Conservation (phyloP, 2,329 filamentous ascomycete species). For the Coniochaeta prunicola region DNA sequence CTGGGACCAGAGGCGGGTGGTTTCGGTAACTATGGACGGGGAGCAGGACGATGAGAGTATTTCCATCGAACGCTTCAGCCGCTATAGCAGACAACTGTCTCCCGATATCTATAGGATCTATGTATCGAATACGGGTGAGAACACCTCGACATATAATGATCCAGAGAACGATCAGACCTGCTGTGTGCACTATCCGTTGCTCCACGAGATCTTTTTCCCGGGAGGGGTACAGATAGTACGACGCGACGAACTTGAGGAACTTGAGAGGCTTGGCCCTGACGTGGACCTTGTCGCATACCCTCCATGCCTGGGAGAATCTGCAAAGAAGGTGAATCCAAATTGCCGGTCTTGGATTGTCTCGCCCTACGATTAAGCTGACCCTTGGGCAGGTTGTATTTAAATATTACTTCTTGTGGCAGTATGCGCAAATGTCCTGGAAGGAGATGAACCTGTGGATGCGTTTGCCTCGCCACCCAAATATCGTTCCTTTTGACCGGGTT, state of each 20-base stretch:
- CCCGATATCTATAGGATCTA: neutral
- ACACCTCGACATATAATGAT: neutral
- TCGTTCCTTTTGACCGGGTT: conserved; percentile 17
- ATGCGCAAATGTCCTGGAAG: conserved; percentile 15
- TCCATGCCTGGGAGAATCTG: neutral
- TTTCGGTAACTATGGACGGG: neutral
- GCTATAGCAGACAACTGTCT: too few relatives aligned
- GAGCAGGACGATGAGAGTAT: neutral
- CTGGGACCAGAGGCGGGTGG: neutral
- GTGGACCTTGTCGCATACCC: neutral
- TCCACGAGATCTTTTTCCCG: neutral
- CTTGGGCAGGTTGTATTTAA: neutral
- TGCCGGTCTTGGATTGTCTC: too few relatives aligned
- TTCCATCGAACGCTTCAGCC: neutral
- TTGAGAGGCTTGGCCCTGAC: neutral
- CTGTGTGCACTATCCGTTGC: neutral
- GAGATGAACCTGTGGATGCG: conserved; percentile 26
- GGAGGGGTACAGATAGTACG: neutral
- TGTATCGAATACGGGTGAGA: neutral
- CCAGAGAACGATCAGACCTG: neutral
- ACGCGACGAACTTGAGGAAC: neutral
- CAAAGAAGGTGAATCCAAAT: neutral
- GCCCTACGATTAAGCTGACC: too few relatives aligned
- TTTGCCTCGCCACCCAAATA: conserved; percentile 20
- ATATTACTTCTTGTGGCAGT: conserved; percentile 2